A percentile compares a stretch with the other conserved stretches of the same genome.
These are phyloP conservation scores for Rosellinia necatrix DNA, from an alignment of 2,329 filamentous ascomycete genomes.

Conservation along the genomic window DNA sequence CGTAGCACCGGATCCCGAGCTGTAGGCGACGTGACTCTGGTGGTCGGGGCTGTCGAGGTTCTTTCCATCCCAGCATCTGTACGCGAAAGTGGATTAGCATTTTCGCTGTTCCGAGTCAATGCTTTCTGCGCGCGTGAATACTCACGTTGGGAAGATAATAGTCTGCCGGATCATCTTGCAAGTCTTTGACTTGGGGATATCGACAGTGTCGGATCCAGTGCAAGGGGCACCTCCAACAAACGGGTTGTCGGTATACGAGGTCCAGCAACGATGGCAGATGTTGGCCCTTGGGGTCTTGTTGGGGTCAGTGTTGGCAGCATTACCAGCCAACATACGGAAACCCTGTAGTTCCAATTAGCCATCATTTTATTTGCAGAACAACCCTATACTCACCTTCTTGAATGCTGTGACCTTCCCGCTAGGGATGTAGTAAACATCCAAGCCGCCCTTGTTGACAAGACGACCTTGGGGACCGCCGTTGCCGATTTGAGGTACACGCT, in stretches of 20 bases:
- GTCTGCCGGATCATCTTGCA: slow-evolving; percentile 60
- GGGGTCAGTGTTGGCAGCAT: slow-evolving; percentile 48
- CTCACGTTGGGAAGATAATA: slow-evolving; percentile 54
- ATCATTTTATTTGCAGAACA: not conserved
- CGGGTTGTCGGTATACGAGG: slow-evolving; percentile 49
- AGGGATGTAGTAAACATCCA: slow-evolving; percentile 52
- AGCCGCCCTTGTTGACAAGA: slow-evolving; percentile 49
- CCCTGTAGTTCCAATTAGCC: slow-evolving; percentile 38
- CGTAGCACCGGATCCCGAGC: slow-evolving; percentile 48
- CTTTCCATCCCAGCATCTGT: slow-evolving; percentile 55
- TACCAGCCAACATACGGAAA: slow-evolving; percentile 53
- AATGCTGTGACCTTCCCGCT: slow-evolving; percentile 49
- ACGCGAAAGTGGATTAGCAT: slow-evolving; percentile 9
- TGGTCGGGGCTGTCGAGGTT: slow-evolving; percentile 55
- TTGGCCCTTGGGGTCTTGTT: slow-evolving; percentile 45
- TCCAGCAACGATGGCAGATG: slow-evolving; percentile 55
- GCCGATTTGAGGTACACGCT: slow-evolving; percentile 50
- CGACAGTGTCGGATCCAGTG: slow-evolving; percentile 54
- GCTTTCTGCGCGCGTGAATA: not conserved
- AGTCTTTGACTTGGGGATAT: slow-evolving; percentile 49
- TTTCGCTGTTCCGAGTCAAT: not conserved
- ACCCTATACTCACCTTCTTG: slow-evolving; percentile 40
- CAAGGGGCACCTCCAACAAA: slow-evolving; percentile 56
- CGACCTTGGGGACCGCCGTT: slow-evolving; percentile 51
- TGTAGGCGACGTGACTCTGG: slow-evolving; percentile 53